Percentiles rank a stretch among this genome's conserved stretches.
Conservation (phyloP, 2,329 filamentous ascomycete species). For the Cladosporium halotolerans region DNA sequence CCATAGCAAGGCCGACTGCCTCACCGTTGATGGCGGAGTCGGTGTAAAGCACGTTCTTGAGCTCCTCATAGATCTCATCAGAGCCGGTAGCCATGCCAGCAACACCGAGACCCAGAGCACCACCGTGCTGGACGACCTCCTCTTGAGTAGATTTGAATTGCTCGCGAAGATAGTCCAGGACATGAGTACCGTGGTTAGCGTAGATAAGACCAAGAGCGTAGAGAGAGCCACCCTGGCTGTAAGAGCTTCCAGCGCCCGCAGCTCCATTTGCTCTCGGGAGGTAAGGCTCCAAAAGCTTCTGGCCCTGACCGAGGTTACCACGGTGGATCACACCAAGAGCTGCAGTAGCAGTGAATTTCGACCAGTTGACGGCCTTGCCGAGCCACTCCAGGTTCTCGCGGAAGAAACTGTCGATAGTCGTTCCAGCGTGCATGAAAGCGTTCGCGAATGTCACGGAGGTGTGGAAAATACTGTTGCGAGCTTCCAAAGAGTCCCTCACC, state of each 20-base stretch:
- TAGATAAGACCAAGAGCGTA: slow-evolving; percentile 96
- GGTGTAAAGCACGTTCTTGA: slow-evolving; percentile 80
- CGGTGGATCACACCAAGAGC: slow-evolving; percentile 94
- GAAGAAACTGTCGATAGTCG: slow-evolving; percentile 97
- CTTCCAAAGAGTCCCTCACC: slow-evolving; percentile 89
- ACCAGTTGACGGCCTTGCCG: slow-evolving; percentile 98
- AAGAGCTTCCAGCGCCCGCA: slow-evolving; percentile 70
- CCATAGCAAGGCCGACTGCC: slow-evolving; percentile 92
- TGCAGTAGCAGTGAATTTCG: slow-evolving; percentile 95
- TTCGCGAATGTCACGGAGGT: slow-evolving; percentile 96
- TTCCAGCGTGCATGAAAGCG: slow-evolving; percentile 98
- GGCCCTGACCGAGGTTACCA: slow-evolving; percentile 86
- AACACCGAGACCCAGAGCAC: slow-evolving; percentile 88
- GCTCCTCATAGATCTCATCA: slow-evolving; percentile 81
- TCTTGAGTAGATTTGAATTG: slow-evolving; percentile 72
- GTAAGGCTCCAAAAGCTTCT: slow-evolving; percentile 90
- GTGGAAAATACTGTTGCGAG: slow-evolving; percentile 96
- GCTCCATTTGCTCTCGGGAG: slow-evolving; percentile 72
- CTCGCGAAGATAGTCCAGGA: slow-evolving; percentile 69
- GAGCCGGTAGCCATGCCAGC: slow-evolving; percentile 96
- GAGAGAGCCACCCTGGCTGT: slow-evolving; percentile 90
- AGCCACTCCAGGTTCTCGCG: slow-evolving; percentile 96
- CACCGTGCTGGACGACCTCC: slow-evolving; percentile 95
- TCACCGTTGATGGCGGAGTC: slow-evolving; percentile 97
- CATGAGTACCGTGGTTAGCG: slow-evolving; percentile 91